Evolutionary conservation across 2,329 filamentous ascomycete genomes (phyloP), one percentile per base, ranked within the genome.

Genomic region (Magnaporthales sp.): DNA sequence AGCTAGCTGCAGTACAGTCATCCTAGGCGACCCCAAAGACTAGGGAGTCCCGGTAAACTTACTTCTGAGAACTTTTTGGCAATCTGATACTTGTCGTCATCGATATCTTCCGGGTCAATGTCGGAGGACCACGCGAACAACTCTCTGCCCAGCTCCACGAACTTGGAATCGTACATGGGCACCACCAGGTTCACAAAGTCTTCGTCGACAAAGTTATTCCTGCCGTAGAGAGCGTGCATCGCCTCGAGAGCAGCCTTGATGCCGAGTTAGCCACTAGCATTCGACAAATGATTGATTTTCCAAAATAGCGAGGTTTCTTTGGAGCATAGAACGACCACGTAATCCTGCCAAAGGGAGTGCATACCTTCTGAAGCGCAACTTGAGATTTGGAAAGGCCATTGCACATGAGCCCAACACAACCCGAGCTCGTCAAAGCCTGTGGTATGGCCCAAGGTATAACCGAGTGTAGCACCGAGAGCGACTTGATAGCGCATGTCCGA

Each of bases 11-110:
- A 51, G 38, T 3, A n/a, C 9, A n/a, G n/a, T 65, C 11, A 24
- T 27, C 13, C 63, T 46, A 31, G n/a, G 26, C 31, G 15, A 22
- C 10, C 24, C 22, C 62, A 24, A 31, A 8, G 11, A 8, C 66
- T 26, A 11, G 64, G 68, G 68, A 68, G 64, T 22, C 22, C 70
- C 56, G 38, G 51, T 46, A 31, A 46, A 63, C 79, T 70, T 83
- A 93, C 91, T 85, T 99, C 95, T 1, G 93, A 93, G 62, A 98
- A 86, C 77, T 96, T 97, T 80, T 98, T 98, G 56, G 91, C 88
- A 71, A 97, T 88, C 66, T 92, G 88, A 75, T 99, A 98, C 75
- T 93, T 96, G 73, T 93, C 89, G 73, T 97, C 92, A 70, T 97
- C 91, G 67, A 97, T 87, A 71, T 97, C 90, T 68, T 91, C 86